phyloP scores from a whole-genome alignment of 2,329 filamentous ascomycete genomes.

The Fusarium penzigii region DNA sequence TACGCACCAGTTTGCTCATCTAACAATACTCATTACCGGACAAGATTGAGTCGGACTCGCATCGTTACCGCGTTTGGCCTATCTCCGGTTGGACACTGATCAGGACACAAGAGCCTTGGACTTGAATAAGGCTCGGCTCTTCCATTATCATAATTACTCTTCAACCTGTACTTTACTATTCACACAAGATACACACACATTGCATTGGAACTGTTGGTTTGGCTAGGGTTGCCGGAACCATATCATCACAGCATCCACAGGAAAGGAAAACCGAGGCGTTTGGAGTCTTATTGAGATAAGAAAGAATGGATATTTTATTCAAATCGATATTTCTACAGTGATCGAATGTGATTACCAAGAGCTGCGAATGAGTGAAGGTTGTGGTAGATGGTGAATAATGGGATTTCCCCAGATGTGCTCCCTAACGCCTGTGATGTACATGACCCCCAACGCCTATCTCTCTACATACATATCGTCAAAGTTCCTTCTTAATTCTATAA shows the following conservation, averaged over 20 bases:
- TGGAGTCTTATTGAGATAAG: slow-evolving; percentile 22
- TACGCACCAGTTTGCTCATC: not conserved
- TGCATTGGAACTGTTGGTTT: slow-evolving; percentile 29
- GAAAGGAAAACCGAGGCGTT: slow-evolving; percentile 28
- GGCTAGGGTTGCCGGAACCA: slow-evolving; percentile 28
- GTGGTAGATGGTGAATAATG: not conserved
- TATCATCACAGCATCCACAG: slow-evolving; percentile 30
- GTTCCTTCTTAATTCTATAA: no score
- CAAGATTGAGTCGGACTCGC: not conserved
- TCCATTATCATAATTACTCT: slow-evolving; percentile 7
- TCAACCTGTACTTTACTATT: slow-evolving; percentile 26
- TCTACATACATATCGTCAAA: no score
- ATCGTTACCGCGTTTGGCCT: not conserved
- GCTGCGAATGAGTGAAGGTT: not conserved
- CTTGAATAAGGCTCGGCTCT: no score
- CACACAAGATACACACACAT: slow-evolving; percentile 11
- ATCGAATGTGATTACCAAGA: no score
- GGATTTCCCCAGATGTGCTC: slow-evolving; percentile 8
- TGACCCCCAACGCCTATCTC: slow-evolving; percentile 2
- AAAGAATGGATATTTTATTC: slow-evolving; percentile 23
- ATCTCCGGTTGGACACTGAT: slow-evolving; percentile 30
- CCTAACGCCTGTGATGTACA: slow-evolving; percentile 19
- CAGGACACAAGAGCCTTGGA: slow-evolving; percentile 15
- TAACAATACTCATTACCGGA: not conserved
- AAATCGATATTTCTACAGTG: no score